Conservation (phyloP, 2,329 filamentous ascomycete genomes). For the Lasiodiplodia citricola region DNA sequence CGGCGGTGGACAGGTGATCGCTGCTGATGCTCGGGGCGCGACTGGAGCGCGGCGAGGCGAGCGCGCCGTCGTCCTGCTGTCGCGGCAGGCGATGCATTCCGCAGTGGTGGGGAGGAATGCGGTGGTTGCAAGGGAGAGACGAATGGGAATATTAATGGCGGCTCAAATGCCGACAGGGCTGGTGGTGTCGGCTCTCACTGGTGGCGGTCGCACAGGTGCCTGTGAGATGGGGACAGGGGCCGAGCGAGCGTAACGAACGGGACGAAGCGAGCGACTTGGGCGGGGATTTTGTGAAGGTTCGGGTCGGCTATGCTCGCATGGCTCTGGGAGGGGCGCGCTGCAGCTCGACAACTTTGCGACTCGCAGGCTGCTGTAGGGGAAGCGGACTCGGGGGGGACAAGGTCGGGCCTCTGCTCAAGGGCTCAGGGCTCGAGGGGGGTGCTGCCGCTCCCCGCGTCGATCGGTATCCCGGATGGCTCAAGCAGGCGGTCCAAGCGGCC, state of each 20-base stretch:
- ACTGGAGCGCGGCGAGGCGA: slow-evolving; percentile 43
- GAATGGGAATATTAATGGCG: slow-evolving; percentile 19
- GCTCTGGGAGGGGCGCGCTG: background rate
- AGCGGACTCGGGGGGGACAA: slow-evolving; percentile 20
- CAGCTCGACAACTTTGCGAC: background rate
- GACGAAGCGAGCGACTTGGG: slow-evolving; percentile 4
- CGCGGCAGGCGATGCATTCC: slow-evolving; percentile 23
- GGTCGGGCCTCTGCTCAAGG: slow-evolving; percentile 20
- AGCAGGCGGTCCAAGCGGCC: background rate
- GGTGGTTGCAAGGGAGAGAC: background rate
- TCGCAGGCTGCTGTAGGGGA: slow-evolving; percentile 4
- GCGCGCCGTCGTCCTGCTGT: slow-evolving; percentile 21
- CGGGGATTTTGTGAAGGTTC: background rate
- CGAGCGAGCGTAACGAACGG: background rate
- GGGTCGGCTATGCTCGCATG: slow-evolving; percentile 11
- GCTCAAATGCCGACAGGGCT: slow-evolving; percentile 19
- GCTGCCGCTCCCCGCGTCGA: slow-evolving; percentile 21
- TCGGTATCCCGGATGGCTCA: slow-evolving; percentile 5
- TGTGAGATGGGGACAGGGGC: slow-evolving; percentile 1
- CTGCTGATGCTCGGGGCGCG: slow-evolving; percentile 66
- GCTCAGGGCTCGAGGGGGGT: slow-evolving; percentile 2
- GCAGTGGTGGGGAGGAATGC: slow-evolving; percentile 7
- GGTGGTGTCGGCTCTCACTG: background rate
- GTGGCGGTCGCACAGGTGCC: slow-evolving; percentile 16
- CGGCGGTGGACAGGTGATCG: slow-evolving; percentile 65